phyloP scores from a whole-genome alignment of 805 yeast genomes.

The Lachancea nothofagi region DNA sequence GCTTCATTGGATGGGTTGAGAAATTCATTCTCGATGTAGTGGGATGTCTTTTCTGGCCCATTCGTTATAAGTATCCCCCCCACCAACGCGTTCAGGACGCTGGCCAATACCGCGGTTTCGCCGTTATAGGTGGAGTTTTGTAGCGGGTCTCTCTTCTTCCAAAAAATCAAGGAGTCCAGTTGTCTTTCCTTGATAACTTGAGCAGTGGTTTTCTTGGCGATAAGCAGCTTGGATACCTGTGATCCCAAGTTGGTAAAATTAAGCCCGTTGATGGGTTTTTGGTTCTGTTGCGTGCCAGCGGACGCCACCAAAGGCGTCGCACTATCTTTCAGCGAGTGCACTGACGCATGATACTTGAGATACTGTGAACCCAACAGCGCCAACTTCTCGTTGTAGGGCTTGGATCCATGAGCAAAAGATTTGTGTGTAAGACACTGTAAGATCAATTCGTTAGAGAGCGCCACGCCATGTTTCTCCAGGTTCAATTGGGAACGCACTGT shows the following conservation, averaged over 20 bases:
- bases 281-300: conserved; percentile 15
- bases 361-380: conserved; percentile 65
- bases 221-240: conserved; percentile 44
- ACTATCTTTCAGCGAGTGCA: conserved; percentile 29
- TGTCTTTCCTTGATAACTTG: conserved; percentile 45
- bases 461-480: conserved; percentile 22
- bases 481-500: conserved; percentile 21
- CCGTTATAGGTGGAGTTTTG: conserved; percentile 46
- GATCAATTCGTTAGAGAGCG: conserved; percentile 54
- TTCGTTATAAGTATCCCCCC: conserved; percentile 63
- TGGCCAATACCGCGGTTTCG: conserved; percentile 49
- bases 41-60: conserved; percentile 55
- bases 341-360: conserved; percentile 40
- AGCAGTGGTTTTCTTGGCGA: conserved; percentile 47
- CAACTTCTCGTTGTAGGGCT: conserved; percentile 85
- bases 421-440: conserved; percentile 88
- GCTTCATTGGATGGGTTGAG: conserved; percentile 28
- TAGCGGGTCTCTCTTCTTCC: conserved; percentile 54
- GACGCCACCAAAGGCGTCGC: conserved; percentile 12
- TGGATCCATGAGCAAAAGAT: conserved; percentile 85
- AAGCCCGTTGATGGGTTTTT: conserved; percentile 41
- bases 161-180: conserved; percentile 53
- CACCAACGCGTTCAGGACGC: conserved; percentile 53
- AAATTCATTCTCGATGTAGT: conserved; percentile 51
- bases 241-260: conserved; percentile 60